Base-by-base conservation (phyloP, 768 basidiomycete species). In the Podaxis sp. region DNA sequence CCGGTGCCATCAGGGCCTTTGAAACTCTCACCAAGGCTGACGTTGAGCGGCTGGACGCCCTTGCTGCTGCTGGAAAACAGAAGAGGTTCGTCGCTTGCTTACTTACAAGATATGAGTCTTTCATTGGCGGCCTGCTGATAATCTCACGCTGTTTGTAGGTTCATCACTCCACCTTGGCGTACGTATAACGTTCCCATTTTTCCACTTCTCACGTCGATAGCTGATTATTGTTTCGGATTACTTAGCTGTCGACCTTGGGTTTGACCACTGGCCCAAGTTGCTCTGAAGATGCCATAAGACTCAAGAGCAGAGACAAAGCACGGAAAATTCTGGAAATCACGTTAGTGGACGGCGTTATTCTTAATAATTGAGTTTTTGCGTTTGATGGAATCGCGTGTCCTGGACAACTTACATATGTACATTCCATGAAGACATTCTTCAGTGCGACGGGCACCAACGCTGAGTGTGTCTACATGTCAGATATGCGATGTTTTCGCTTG, bases 131-230 rank as follows among this genome's bases (percentile, higher is more conserved):
- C n/a, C 3, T 3, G 15, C 6, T n/a, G 19, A 5, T 24, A 24
- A 29, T n/a, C 22, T 13, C 19, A 22, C 24, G 19, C 36, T n/a
- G 40, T 41, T 57, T 55, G 52, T 63, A 83, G 82, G 64, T 80
- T 88, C 66, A 77, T 89, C 70, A 86, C 78, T 68, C 89, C 88
- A 29, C 81, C 82, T 15, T 91, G 88, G 88, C 87, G 87, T 88
- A 73, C 68, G 85, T 82, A 57, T 22, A 57, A 64, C 54, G 40
- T 53, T 59, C 40, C 56, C 24, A 59, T 61, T 60, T 29, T 37
- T 22, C 46, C 57, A 46, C 19, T 64, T 63, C 27, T 62, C 19
- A 49, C 43, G 27, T 11, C 25, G 29, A 29, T 61, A 38, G 52
- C 60, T 63, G 27, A 43, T 67, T 71, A 64, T 65, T 53, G 59